These are phyloP conservation scores for Meira miltonrushii DNA, from an alignment of 1,284 basidiomycete species.

Conservation along the genomic window DNA sequence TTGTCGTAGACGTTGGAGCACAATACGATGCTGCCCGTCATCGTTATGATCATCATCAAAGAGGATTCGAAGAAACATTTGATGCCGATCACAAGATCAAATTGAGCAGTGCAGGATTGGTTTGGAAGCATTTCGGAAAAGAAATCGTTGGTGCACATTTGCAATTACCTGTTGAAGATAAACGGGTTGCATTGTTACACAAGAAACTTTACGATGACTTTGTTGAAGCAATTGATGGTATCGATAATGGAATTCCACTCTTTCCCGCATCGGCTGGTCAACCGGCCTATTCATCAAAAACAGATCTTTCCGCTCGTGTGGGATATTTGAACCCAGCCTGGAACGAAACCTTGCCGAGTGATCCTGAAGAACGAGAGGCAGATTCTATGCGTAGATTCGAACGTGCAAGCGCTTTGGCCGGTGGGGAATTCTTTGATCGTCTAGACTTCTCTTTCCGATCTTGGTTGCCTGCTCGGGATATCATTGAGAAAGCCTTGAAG, in stretches of 20 bases:
- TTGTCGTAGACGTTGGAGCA: slow-evolving; percentile 97
- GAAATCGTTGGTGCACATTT: slow-evolving; percentile 72
- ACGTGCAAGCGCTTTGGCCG: slow-evolving; percentile 75
- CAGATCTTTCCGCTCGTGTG: slow-evolving; percentile 46
- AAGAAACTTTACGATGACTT: slow-evolving; percentile 86
- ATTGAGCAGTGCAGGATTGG: slow-evolving; percentile 82
- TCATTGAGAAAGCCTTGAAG: slow-evolving; percentile 68
- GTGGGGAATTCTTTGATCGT: slow-evolving; percentile 75
- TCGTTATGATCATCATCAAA: slow-evolving; percentile 93
- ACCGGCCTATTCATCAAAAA: slow-evolving; percentile 45
- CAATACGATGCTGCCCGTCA: slow-evolving; percentile 74
- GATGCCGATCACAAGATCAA: slow-evolving; percentile 75
- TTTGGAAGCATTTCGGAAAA: slow-evolving; percentile 77
- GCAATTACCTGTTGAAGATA: slow-evolving; percentile 59
- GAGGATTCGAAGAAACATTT: slow-evolving; percentile 84
- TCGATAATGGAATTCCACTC: slow-evolving; percentile 61
- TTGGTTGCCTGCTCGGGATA: slow-evolving; percentile 85
- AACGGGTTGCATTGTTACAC: slow-evolving; percentile 71
- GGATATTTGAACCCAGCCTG: slow-evolving; percentile 47
- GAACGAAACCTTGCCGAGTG: slow-evolving; percentile 31
- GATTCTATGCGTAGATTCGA: slow-evolving; percentile 58
- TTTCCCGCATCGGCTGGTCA: slow-evolving; percentile 29
- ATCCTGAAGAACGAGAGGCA: slow-evolving; percentile 17
- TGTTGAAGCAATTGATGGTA: slow-evolving; percentile 88
- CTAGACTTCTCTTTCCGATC: slow-evolving; percentile 78